These are phyloP conservation scores for Atractiella rhizophila DNA, from an alignment of 768 basidiomycete species.

Conservation along the genomic window DNA sequence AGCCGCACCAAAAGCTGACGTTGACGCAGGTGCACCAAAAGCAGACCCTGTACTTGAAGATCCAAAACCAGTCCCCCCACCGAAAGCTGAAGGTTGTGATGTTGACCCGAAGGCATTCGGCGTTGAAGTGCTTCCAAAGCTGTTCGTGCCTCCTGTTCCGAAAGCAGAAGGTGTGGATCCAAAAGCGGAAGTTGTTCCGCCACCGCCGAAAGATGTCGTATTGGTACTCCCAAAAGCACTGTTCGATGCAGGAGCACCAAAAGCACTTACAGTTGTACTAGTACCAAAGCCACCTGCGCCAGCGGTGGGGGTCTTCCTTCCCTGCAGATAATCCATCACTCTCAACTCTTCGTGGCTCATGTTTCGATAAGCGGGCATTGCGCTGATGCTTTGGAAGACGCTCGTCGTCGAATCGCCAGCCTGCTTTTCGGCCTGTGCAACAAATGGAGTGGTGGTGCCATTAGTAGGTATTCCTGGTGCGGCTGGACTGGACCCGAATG, in stretches of 20 bases:
- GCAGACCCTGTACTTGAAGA: background rate
- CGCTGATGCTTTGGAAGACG: background rate
- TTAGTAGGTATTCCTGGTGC: background rate
- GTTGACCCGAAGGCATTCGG: no score
- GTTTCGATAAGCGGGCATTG: background rate
- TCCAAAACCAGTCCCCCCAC: background rate
- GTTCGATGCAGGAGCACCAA: background rate
- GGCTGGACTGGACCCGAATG: background rate
- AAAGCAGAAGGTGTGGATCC: background rate
- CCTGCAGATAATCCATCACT: slow-evolving; percentile 1
- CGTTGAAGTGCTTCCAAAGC: no score
- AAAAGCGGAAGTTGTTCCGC: background rate
- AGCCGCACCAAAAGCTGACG: slow-evolving; percentile 9
- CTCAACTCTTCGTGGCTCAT: slow-evolving; percentile 1
- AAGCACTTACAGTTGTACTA: background rate
- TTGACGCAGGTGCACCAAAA: background rate
- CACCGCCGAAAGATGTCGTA: background rate
- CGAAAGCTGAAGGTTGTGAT: background rate
- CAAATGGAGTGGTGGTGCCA: background rate
- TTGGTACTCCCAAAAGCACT: no score
- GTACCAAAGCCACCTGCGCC: background rate
- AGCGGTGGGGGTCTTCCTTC: background rate
- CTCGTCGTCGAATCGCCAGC: no score
- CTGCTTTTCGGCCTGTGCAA: no score
- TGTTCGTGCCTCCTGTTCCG: background rate